Conservation (phyloP, 306 rosid genomes). For the Mimosa bimucronata region DNA sequence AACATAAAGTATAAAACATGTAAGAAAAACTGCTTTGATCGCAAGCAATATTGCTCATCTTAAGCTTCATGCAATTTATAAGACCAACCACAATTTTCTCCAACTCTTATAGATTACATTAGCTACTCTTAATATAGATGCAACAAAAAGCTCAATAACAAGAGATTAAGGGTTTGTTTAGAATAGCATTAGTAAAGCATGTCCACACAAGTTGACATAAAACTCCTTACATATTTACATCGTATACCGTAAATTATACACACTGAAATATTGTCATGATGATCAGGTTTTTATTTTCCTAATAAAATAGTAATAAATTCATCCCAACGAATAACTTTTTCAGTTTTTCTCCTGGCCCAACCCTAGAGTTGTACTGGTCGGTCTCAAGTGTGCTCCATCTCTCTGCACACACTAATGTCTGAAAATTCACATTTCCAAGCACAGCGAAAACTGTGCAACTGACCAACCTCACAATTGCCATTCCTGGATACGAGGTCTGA, state of each 20-base stretch:
- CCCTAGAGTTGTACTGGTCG: too few relatives aligned
- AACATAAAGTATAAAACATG: not conserved
- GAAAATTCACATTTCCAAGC: slow-evolving; percentile 2
- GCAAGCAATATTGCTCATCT: not conserved
- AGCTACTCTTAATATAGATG: too few relatives aligned
- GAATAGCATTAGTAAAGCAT: too few relatives aligned
- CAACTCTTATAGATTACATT: not conserved
- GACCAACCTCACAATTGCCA: slow-evolving; percentile 23
- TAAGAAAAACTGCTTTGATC: not conserved
- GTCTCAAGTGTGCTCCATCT: slow-evolving; percentile 2
- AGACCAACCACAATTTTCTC: not conserved
- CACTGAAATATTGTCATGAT: not conserved
- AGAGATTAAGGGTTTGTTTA: not conserved
- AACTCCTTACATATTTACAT: too few relatives aligned
- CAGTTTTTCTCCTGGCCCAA: not conserved
- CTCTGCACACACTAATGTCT: slow-evolving; percentile 11
- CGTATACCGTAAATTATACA: too few relatives aligned
- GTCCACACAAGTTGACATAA: too few relatives aligned
- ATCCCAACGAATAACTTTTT: not conserved
- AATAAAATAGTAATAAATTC: not conserved
- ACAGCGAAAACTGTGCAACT: not conserved
- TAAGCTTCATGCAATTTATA: not conserved
- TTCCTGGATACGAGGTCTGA: slow-evolving; percentile 10
- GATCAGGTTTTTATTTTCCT: not conserved
- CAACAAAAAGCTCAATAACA: not conserved